phyloP scores from a whole-genome alignment of 768 basidiomycete species.

The Macrolepiota fuliginosa region DNA sequence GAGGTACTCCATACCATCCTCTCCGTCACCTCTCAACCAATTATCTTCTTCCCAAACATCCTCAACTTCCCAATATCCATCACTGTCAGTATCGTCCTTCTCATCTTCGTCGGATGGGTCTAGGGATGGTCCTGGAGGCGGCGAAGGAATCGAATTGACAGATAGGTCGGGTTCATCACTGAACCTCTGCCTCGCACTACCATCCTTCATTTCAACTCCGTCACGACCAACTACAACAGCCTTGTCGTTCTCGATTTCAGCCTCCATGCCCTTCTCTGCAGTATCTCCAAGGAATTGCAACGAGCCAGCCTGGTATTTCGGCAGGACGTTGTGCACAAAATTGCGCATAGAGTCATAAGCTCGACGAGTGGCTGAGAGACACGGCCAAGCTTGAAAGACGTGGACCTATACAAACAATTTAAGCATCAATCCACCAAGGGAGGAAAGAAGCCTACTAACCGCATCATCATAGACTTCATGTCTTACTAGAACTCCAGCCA shows the following conservation, averaged over 20 bases:
- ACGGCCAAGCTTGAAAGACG: conserved; percentile 89
- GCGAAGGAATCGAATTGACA: background rate
- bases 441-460: conserved; percentile 41
- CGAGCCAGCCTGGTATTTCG: conserved; percentile 45
- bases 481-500: conserved; percentile 81
- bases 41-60: conserved; percentile 11
- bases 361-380: conserved; percentile 60
- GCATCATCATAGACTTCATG: conserved; percentile 92
- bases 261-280: conserved; percentile 59
- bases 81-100: conserved; percentile 16
- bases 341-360: conserved; percentile 70
- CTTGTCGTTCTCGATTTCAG: conserved; percentile 68
- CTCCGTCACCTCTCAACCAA: conserved; percentile 12
- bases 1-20: conserved; percentile 15
- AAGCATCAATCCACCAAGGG: background rate
- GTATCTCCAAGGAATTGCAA: conserved; percentile 51
- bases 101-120: conserved; percentile 7
- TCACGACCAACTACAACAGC: conserved; percentile 73
- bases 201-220: conserved; percentile 47
- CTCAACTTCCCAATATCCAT: conserved; percentile 18
- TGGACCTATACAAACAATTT: conserved; percentile 55
- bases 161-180: conserved; percentile 2
- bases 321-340: conserved; percentile 63
- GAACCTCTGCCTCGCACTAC: conserved; percentile 5
- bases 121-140: background rate